Evolutionary conservation across 176 grass and related monocot species (phyloP), one percentile per base, ranked within the genome.

Genomic region (Phragmites australis): DNA sequence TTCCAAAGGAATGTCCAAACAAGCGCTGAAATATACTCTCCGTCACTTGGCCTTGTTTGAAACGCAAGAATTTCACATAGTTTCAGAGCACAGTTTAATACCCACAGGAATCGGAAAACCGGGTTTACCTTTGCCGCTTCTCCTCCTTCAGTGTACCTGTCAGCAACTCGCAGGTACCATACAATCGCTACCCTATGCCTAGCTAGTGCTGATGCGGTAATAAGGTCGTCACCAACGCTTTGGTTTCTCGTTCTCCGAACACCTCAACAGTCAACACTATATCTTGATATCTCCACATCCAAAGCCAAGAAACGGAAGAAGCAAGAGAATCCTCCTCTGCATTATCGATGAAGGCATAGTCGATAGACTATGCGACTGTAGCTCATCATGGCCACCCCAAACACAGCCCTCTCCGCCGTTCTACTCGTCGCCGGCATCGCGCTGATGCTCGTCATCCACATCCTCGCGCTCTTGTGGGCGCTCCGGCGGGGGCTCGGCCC

Each of bases 191-290:
- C 7, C 6, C 9, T 59, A 30, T 48, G 17, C 46, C 37, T n/a
- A n/a, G n/a, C n/a, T n/a, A n/a, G 17, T 55, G 68, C 40, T 65
- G 26, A 22, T 30, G 16, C 68, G 30, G 25, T 59, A 50, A 56
- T 15, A 56, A 23, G 25, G 26, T 69, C 47, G 19, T 58, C 42
- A 0, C 71, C 32, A 43, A n/a, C 6, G 56, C 81, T 65, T 83
- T 51, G 75, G 60, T 84, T 84, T 84, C 68, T 87, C 51, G 70
- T 29, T n/a, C n/a, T n/a, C n/a, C n/a, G n/a, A 61, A 17, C n/a
- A 41, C 41, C 1, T 62, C 0, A 2, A 2, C 72, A 14, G 17
- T 30, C 15, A 6, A 29, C 56, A 72, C 30, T 68, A 57, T 49
- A 4, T 34, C 41, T 21, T 2, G 23, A 26, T 66, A 30, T 67